phyloP scores from a whole-genome alignment of 257 asterid genomes.

The Salvia miltiorrhiza region DNA sequence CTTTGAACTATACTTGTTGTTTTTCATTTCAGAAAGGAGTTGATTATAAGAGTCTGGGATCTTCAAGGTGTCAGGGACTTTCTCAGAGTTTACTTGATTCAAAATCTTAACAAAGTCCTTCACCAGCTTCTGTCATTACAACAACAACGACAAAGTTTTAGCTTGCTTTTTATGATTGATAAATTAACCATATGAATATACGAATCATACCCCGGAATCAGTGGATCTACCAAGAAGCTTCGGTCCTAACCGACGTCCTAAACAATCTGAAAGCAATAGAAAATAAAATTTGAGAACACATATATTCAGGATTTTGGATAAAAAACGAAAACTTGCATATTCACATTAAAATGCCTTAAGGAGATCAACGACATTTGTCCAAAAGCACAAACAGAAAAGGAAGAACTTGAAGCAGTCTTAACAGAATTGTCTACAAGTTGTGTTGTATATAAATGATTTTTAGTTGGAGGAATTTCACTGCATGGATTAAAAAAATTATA shows the following conservation, averaged over 20 bases:
- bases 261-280: conserved; percentile 67
- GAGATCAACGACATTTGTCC: neutral
- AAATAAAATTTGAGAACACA: conserved; percentile 21
- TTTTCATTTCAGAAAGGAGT: conserved; percentile 90
- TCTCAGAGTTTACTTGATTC: conserved; percentile 85
- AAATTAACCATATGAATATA: neutral
- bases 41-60: conserved; percentile 87
- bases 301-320: neutral
- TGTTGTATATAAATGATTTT: neutral
- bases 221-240: conserved; percentile 82
- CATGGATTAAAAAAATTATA: neutral
- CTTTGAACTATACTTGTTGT: conserved; percentile 70
- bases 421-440: neutral
- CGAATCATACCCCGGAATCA: conserved; percentile 94
- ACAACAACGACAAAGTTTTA: conserved; percentile 22
- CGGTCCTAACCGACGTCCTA: conserved; percentile 96
- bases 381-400: neutral
- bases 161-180: conserved; percentile 10
- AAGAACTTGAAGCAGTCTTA: neutral
- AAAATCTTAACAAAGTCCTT: conserved; percentile 86
- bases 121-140: conserved; percentile 69
- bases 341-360: neutral
- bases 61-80: conserved; percentile 79
- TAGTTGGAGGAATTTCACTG: neutral
- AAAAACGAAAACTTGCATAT: neutral